Evolutionary conservation across 192 early-diverging fungal genomes (phyloP), one percentile per base, ranked within the genome.

Genomic region (Backusella tarrabulga): DNA sequence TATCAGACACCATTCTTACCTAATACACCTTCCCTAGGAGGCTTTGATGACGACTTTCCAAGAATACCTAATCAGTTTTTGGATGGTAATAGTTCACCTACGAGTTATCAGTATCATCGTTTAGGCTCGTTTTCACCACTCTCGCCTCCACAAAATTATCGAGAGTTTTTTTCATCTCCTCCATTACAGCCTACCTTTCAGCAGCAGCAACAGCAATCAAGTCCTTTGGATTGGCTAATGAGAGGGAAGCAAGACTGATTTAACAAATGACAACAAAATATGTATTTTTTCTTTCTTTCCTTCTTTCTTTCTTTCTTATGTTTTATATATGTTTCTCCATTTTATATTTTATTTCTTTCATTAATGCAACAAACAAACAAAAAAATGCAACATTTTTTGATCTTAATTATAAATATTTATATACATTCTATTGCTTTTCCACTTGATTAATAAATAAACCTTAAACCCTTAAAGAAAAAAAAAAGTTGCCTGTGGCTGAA

Each of bases 121-220:
- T 44, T 72, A 12, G 71, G 71, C 42, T 50, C 71, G 12, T 72
- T 72, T 19, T 32, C 41, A n/a, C 71, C 71, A 29, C 41, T 72
- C 14, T 72, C 71, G 29, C 71, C 71, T 50, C 71, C 71, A 15
- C 71, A 72, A 32, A n/a, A 34, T 32, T 50, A 50, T 19, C 56
- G 56, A 12, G 56, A 63, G 3, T 63, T 63, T 8, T 63, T 63
- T 63, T 63, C 56, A 1, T 63, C 56, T 3, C 56, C 56, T 63
- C 56, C 56, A 1, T 63, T 63, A 29, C 11, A 23, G 3, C 26
- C 56, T 12, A 63, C 56, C 21, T 63, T 29, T 63, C 56, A 23
- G 12, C 26, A 23, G 4, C 52, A 54, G 21, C 52, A 54, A 26
- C 56, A 63, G 4, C 50, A 54, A 54, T 4, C 56, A 12, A 63